Evolutionary conservation across 2,329 filamentous ascomycete species (phyloP), one percentile per base, ranked within the genome.

Genomic region (Aspergillus fischeri): DNA sequence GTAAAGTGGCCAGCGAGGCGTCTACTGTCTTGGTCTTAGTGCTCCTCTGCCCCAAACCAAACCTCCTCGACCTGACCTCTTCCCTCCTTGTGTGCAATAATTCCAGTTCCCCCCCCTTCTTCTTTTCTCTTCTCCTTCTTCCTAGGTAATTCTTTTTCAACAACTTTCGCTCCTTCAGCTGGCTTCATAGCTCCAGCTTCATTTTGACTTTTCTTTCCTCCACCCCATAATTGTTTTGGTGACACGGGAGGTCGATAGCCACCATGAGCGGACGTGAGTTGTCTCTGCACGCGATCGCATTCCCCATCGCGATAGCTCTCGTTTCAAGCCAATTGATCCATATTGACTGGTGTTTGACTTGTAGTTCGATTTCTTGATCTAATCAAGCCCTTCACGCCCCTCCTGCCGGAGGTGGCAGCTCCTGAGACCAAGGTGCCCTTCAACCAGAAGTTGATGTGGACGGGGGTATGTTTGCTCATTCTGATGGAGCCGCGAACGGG

Each of bases 311-410:
- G 60, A 63, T 62, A 57, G 56, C 60, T 54, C 41, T 54, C 25
- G 56, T 58, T 35, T 56, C 56, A 52, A 25, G 27, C 51, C 65
- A 71, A 68, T 73, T 66, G 63, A 61, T 60, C 52, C 29, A 47
- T 27, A 52, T 53, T 68, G 65, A 57, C 70, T 76, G 54, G 72
- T 49, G 4, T 14, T 51, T 20, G 32, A 32, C 6, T 53, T 53
- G 57, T 64, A 97, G 93, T 99, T 81, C 92, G 94, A 78, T 99
- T 99, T 77, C 93, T 99, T 83, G 94, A 99, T 81, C 86, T 97
- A 78, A 94, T 99, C 83, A 99, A 99, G 82, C 94, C 94, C 75
- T 99, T 99, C 78, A 91, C 95, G 84, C 93, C 94, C 83, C 92
- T 97, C 86, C 90, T 99, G 78, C 94, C 94, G 75, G 94, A 99